Conservation (phyloP, 805 yeast genomes). For the Candida pseudofarinosa region DNA sequence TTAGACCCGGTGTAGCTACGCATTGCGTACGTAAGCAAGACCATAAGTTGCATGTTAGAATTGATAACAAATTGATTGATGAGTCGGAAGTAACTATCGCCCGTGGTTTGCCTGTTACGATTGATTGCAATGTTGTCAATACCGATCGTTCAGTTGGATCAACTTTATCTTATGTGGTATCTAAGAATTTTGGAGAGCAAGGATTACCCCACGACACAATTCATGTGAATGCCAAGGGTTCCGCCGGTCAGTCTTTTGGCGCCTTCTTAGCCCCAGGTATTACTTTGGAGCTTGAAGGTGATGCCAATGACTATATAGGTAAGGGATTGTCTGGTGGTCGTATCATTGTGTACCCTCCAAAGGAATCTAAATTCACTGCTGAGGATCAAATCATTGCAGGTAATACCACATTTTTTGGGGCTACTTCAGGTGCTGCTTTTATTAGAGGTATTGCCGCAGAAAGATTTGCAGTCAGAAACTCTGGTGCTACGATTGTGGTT, state of each 20-base stretch:
- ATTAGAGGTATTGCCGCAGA: conserved; percentile 98
- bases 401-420: conserved; percentile 97
- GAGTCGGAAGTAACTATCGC: conserved; percentile 95
- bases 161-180: conserved; percentile 88
- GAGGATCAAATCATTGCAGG: conserved; percentile 96
- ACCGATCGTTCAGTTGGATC: conserved; percentile 97
- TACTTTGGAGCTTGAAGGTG: conserved; percentile 94
- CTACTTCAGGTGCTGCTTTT: conserved; percentile 91
- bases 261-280: conserved; percentile 96
- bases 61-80: conserved; percentile 93
- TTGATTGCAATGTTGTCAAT: conserved; percentile 88
- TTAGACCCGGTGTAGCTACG: conserved; percentile 96
- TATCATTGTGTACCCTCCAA: conserved; percentile 87
- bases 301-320: conserved; percentile 96
- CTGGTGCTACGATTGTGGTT: conserved; percentile 95
- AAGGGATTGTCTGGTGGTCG: conserved; percentile 97
- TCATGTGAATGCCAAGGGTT: conserved; percentile 85
- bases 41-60: conserved; percentile 85
- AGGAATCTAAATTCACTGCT: conserved; percentile 76
- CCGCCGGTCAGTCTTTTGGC: conserved; percentile 98
- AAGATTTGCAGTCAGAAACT: conserved; percentile 96
- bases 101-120: conserved; percentile 92
- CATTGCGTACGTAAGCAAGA: conserved; percentile 90
- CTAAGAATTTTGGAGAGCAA: conserved; percentile 87
- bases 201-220: conserved; percentile 96